These are phyloP conservation scores for Xylaria sp. DNA, from an alignment of 2,329 filamentous ascomycete genomes.

Conservation along the genomic window DNA sequence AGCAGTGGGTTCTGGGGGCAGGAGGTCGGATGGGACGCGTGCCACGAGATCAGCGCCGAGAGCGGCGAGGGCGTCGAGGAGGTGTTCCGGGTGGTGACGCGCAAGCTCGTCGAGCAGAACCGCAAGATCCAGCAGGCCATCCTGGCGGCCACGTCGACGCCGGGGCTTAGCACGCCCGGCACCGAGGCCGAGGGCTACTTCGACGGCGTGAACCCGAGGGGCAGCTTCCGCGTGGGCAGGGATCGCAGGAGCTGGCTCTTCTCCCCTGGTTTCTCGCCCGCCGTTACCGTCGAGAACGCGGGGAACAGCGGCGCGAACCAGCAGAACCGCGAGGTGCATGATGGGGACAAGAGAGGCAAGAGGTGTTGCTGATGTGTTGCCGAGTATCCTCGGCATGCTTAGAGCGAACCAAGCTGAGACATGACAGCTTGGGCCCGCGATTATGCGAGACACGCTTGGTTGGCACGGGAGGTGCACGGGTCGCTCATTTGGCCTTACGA, in stretches of 20 bases:
- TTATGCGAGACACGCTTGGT: not conserved
- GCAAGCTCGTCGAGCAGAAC: constrained; percentile 69
- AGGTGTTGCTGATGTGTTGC: constrained; percentile 35
- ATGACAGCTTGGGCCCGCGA: not conserved
- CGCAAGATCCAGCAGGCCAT: constrained; percentile 66
- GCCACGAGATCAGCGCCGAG: constrained; percentile 94
- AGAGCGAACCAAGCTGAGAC: not conserved
- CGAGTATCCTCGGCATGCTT: not conserved
- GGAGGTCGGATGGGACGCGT: constrained; percentile 94
- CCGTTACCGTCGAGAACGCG: constrained; percentile 56
- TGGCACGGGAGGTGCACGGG: not conserved
- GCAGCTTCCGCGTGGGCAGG: constrained; percentile 62
- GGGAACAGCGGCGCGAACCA: constrained; percentile 34
- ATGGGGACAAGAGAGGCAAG: constrained; percentile 30
- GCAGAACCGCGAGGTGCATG: constrained; percentile 24
- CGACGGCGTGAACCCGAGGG: constrained; percentile 50
- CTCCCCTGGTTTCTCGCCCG: constrained; percentile 58
- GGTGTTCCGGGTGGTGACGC: constrained; percentile 77
- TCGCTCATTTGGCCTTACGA: not conserved
- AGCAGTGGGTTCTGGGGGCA: constrained; percentile 87
- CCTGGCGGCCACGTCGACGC: constrained; percentile 58
- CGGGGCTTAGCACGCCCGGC: constrained; percentile 47
- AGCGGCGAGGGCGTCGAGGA: constrained; percentile 95
- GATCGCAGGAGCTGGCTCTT: constrained; percentile 66
- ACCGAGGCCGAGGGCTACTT: constrained; percentile 56